Evolutionary conservation across 2,329 filamentous ascomycete genomes (phyloP).

Genomic region (Cadophora sp.): DNA sequence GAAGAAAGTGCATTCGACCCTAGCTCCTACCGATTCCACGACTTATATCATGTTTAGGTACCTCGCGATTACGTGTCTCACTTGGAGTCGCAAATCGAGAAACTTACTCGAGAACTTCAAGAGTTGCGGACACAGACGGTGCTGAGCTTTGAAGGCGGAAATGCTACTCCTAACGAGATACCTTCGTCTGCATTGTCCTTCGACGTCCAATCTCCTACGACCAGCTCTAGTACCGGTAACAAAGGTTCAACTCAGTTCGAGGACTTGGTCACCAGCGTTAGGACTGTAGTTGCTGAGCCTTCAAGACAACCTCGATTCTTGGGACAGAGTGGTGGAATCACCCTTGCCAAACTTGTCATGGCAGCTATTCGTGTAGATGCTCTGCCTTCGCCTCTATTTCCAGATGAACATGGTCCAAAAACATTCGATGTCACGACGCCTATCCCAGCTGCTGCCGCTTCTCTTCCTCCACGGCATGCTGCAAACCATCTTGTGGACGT

Average conservation of each 20-base stretch:
- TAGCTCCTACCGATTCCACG: background rate
- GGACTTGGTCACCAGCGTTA: conserved; percentile 34
- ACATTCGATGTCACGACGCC: conserved; percentile 22
- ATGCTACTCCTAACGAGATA: conserved; percentile 4
- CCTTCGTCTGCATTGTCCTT: conserved; percentile 2
- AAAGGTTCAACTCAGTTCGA: conserved; percentile 12
- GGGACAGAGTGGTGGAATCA: conserved; percentile 46
- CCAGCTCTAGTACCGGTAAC: conserved; percentile 1
- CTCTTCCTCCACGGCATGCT: conserved; percentile 45
- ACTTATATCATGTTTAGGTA: conserved; percentile 23
- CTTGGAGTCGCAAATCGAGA: conserved; percentile 35
- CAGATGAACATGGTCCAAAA: conserved; percentile 22
- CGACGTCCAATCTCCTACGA: conserved; percentile 1
- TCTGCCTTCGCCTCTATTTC: conserved; percentile 19
- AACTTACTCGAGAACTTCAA: conserved; percentile 28
- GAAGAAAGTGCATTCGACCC: conserved; percentile 23
- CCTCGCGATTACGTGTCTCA: conserved; percentile 39
- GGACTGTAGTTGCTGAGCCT: conserved; percentile 19
- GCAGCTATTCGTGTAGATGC: conserved; percentile 37
- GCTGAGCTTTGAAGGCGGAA: background rate
- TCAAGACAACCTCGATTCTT: conserved; percentile 43
- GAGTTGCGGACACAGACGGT: conserved; percentile 27
- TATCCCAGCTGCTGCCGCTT: conserved; percentile 29
- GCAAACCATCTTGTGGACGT: conserved; percentile 46
- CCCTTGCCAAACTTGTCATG: conserved; percentile 47